Percentiles rank a stretch among this genome's conserved stretches.
These are phyloP conservation scores for Crithidia bombi DNA, from an alignment of 208 protist genomes.

Conservation along the genomic window DNA sequence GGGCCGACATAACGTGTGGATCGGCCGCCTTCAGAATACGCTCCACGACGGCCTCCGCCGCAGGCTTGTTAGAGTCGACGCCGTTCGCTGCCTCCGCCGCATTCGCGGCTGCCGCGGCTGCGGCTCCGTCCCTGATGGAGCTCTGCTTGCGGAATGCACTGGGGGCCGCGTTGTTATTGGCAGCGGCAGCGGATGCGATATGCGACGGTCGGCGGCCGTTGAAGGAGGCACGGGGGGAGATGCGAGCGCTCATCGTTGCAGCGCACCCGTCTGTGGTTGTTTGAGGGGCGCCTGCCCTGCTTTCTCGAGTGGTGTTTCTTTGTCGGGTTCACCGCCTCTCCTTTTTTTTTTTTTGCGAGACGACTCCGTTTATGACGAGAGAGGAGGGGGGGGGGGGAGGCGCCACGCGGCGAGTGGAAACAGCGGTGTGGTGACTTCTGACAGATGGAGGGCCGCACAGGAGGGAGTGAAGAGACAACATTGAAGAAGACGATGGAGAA, in stretches of 20 bases:
- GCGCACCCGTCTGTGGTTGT: neutral
- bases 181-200: neutral
- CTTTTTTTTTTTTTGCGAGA: neutral
- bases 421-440: neutral
- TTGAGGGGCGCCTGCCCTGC: no score
- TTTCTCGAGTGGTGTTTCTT: no score
- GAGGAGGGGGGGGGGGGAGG: neutral
- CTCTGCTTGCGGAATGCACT: conserved; percentile 41
- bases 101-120: neutral
- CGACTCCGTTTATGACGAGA: neutral
- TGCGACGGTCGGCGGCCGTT: conserved; percentile 18
- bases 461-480: conserved; percentile 5
- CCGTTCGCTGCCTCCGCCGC: conserved; percentile 8
- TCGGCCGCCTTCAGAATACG: conserved; percentile 94
- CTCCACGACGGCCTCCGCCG: conserved; percentile 80
- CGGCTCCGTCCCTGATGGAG: conserved; percentile 12
- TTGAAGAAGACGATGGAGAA: conserved; percentile 7
- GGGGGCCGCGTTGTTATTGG: neutral
- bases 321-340: neutral
- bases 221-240: conserved; percentile 18
- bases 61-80: conserved; percentile 33
- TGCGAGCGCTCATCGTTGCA: conserved; percentile 16
- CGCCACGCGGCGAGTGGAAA: neutral
- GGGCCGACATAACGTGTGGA: conserved; percentile 87
- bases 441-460: neutral